A percentile compares a stretch with the other conserved stretches of the same genome.
phyloP scores from a whole-genome alignment of 164 flowering plant genomes.

The Protea cynaroides region DNA sequence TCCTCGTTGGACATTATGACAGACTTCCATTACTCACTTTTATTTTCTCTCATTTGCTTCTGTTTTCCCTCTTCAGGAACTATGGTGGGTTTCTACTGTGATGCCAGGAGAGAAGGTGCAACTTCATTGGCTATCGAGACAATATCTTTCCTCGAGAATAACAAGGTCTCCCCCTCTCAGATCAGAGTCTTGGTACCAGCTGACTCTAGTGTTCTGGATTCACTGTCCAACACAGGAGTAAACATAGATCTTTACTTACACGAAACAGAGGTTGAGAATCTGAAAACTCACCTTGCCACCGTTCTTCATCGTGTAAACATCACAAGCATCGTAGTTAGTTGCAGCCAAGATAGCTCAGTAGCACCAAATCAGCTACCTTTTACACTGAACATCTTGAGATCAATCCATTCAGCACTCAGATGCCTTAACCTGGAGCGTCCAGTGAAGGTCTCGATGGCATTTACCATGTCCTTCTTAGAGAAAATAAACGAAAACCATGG shows the following conservation, averaged over 20 bases:
- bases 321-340: constrained; percentile 24
- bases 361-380: constrained; percentile 11
- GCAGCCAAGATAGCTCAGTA: constrained; percentile 1
- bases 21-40: no score
- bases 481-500: constrained; percentile 12
- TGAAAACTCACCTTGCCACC: constrained; percentile 13
- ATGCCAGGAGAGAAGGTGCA: constrained; percentile 28
- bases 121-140: constrained; percentile 18
- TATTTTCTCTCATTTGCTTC: background rate
- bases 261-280: constrained; percentile 8
- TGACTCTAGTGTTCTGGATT: constrained; percentile 19
- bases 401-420: constrained; percentile 28
- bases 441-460: constrained; percentile 31
- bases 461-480: constrained; percentile 27
- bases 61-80: constrained; percentile 29
- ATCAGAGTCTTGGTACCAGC: constrained; percentile 26
- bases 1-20: no score
- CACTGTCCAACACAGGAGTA: constrained; percentile 18
- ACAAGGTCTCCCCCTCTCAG: constrained; percentile 25
- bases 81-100: constrained; percentile 42
- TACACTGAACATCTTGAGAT: constrained; percentile 29
- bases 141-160: constrained; percentile 25
- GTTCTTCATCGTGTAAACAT: constrained; percentile 24
- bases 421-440: constrained; percentile 16
- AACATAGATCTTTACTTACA: constrained; percentile 37